These are phyloP conservation scores for Paxillus involutus DNA, from an alignment of 768 basidiomycete genomes.

Conservation along the genomic window DNA sequence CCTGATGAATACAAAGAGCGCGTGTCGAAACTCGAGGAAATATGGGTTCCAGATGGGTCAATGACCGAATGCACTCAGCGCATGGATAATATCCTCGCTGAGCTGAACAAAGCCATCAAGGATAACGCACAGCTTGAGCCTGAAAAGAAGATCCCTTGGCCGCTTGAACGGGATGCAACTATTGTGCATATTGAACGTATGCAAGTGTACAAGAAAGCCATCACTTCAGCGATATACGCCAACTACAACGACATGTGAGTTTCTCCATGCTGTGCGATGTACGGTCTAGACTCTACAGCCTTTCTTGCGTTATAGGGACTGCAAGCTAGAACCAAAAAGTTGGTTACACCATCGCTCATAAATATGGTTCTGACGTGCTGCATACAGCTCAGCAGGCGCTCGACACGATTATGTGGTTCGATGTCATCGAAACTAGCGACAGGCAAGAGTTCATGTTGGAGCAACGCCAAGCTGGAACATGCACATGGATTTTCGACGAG, in stretches of 20 bases:
- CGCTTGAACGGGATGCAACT: constrained; percentile 21
- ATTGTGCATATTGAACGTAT: constrained; percentile 22
- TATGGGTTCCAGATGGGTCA: constrained; percentile 18
- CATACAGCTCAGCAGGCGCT: constrained; percentile 22
- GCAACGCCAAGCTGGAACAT: too few relatives aligned
- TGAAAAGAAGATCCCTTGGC: constrained; percentile 18
- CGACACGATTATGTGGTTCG: background rate
- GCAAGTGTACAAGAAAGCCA: constrained; percentile 16
- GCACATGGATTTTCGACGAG: too few relatives aligned
- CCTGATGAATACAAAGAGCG: constrained; percentile 20
- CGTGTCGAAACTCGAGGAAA: constrained; percentile 15
- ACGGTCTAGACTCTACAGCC: background rate
- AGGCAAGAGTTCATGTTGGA: too few relatives aligned
- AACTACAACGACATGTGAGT: constrained; percentile 23
- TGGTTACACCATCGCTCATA: background rate
- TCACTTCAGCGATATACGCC: constrained; percentile 16
- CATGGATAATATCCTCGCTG: constrained; percentile 16
- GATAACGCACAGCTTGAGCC: constrained; percentile 6
- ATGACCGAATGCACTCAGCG: constrained; percentile 19
- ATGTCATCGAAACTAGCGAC: too few relatives aligned
- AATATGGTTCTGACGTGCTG: constrained; percentile 2
- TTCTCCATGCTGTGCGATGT: too few relatives aligned
- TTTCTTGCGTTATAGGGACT: constrained; percentile 9
- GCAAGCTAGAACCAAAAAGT: constrained; percentile 24
- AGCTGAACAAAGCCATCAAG: constrained; percentile 23